Base-by-base conservation (phyloP, 306 rosid genomes). In the Cajanus cajan region DNA sequence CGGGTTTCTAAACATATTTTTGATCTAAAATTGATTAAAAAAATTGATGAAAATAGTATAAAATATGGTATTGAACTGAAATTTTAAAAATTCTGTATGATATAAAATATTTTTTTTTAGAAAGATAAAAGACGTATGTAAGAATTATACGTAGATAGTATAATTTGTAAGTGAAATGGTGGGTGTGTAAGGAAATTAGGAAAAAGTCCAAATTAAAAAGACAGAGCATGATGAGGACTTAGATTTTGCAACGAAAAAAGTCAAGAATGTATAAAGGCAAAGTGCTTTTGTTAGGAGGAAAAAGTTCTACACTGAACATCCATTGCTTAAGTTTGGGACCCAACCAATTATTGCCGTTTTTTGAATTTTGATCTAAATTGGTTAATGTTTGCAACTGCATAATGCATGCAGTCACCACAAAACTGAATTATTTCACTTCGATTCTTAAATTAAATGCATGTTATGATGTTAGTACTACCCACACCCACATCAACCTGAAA, bases 111-210 rank as follows among this genome's bases (percentile, higher is more conserved):
- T 28, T 28, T 28, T 28, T 3, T 3, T 28, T 28, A 28, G 2
- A 28, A 28, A 28, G 31, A 28, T 28, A 28, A 28, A 28, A 28
- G 2, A 28, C 31, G 3, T 28, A 28, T 28, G 3, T 28, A 28
- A 28, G n/a, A n/a, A n/a, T n/a, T n/a, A n/a, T n/a, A n/a, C n/a
- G n/a, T n/a, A n/a, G n/a, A 1, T 28, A 3, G 31, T 28, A 28
- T 28, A 28, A 3, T n/a, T 19, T 57, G 80, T 71, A 83, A 83
- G 78, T 14, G 86, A 68, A 71, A 81, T 59, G 74, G 74, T 18
- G 73, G 72, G 48, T 52, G 28, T 54, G 57, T 45, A 62, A 18
- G 50, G 10, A 15, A 7, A 15, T 43, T 3, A 69, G 21, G 31
- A 70, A 61, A 57, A 79, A 43, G 52, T 66, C 68, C 66, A 72